A percentile compares a stretch with the other conserved stretches of the same genome.
phyloP scores from a whole-genome alignment of 2,329 filamentous ascomycete genomes.

The Cordyceps farinosa region DNA sequence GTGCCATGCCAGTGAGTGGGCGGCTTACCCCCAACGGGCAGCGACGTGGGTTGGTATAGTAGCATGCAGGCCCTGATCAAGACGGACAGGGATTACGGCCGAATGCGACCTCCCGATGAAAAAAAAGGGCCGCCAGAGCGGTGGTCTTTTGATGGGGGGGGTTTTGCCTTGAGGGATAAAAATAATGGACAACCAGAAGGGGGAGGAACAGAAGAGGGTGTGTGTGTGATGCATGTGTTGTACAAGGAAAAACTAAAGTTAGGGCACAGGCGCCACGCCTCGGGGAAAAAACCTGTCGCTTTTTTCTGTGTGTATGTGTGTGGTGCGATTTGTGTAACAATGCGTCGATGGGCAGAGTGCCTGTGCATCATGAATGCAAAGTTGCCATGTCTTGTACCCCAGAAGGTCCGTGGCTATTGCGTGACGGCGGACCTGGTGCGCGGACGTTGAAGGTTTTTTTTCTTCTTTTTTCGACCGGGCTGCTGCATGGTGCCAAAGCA shows the following conservation, averaged over 20 bases:
- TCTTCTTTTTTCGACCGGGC: not conserved
- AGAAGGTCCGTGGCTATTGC: not conserved
- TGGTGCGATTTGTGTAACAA: not conserved
- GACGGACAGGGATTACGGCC: not conserved
- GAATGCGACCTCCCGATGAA: too few relatives aligned
- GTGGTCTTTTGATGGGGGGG: too few relatives aligned
- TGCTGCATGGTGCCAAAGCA: not conserved
- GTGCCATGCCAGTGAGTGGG: not conserved
- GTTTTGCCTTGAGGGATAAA: too few relatives aligned
- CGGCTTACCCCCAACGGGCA: not conserved
- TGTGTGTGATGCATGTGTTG: constrained; percentile 1
- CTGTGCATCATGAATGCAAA: not conserved
- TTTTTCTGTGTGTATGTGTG: too few relatives aligned
- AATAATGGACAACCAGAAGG: too few relatives aligned
- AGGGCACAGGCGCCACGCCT: not conserved
- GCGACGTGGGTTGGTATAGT: not conserved
- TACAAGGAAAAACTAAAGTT: not conserved
- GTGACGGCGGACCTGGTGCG: not conserved
- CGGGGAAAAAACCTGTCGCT: too few relatives aligned
- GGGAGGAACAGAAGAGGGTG: too few relatives aligned
- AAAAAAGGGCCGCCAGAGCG: too few relatives aligned
- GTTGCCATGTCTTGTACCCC: not conserved
- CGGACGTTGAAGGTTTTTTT: not conserved
- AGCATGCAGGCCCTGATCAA: not conserved
- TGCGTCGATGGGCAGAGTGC: not conserved